Percentiles rank a stretch among this genome's conserved stretches.
Evolutionary conservation across 257 asterid genomes (phyloP).

Genomic region (Avicennia marina): DNA sequence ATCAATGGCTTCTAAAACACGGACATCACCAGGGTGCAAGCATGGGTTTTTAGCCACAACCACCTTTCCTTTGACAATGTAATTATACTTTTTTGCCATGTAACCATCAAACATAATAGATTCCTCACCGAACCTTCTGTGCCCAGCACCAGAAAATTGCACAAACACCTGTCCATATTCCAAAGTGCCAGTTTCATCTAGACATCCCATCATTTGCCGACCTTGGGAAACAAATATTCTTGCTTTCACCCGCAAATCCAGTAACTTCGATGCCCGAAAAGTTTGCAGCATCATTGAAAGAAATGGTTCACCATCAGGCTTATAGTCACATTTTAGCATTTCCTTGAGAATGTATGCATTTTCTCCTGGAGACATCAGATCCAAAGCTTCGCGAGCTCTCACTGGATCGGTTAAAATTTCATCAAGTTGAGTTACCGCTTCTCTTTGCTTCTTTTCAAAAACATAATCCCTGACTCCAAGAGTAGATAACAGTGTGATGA

Average conservation of each 20-base stretch:
- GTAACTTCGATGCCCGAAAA: constrained; percentile 64
- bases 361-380: constrained; percentile 87
- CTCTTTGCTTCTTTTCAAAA: constrained; percentile 59
- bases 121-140: constrained; percentile 30
- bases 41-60: constrained; percentile 93
- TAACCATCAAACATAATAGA: constrained; percentile 14
- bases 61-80: constrained; percentile 40
- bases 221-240: constrained; percentile 65
- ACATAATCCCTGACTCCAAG: constrained; percentile 62
- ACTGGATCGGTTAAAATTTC: constrained; percentile 54
- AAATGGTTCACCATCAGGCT: constrained; percentile 80
- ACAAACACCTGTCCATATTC: constrained; percentile 83
- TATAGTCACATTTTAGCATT: constrained; percentile 76
- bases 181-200: constrained; percentile 73
- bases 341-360: constrained; percentile 69
- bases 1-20: constrained; percentile 61
- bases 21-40: constrained; percentile 94
- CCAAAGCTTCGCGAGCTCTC: constrained; percentile 69
- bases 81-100: constrained; percentile 13
- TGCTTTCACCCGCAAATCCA: constrained; percentile 59
- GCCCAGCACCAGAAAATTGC: constrained; percentile 44
- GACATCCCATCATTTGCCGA: constrained; percentile 87
- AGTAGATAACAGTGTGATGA: constrained; percentile 75
- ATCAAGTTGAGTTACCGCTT: constrained; percentile 73
- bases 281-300: constrained; percentile 84